A percentile compares a stretch with the other conserved stretches of the same genome.
phyloP scores from a whole-genome alignment of 2,329 filamentous ascomycete genomes.

The Cercospora brassicicola region DNA sequence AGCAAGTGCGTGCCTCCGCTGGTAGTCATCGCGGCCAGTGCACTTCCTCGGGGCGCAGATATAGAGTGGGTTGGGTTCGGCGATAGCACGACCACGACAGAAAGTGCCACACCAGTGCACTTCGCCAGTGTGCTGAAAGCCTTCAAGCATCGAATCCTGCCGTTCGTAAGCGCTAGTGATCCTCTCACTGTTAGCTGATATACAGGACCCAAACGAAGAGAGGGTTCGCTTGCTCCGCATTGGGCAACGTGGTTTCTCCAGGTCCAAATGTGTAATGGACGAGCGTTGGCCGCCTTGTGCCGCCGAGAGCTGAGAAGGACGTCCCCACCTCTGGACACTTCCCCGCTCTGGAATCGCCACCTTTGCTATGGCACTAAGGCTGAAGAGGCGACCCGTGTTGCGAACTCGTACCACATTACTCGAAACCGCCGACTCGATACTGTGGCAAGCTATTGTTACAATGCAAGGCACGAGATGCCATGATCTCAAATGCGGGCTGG shows the following conservation, averaged over 20 bases:
- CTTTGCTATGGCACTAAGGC: background rate
- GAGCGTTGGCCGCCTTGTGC: background rate
- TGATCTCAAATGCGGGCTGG: background rate
- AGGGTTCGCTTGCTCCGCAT: background rate
- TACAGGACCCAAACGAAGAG: background rate
- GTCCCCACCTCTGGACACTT: background rate
- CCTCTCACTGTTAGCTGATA: background rate
- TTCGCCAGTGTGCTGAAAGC: conserved; percentile 23
- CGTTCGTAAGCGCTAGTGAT: background rate
- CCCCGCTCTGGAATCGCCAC: background rate
- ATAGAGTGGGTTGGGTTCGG: conserved; percentile 69
- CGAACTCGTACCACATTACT: background rate
- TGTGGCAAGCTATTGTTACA: background rate
- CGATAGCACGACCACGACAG: background rate
- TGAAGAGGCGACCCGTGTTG: background rate
- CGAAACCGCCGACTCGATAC: background rate
- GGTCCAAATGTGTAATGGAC: background rate
- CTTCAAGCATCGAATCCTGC: conserved; percentile 22
- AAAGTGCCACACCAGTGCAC: conserved; percentile 18
- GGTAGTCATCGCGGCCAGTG: conserved; percentile 72
- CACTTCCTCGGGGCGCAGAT: conserved; percentile 69
- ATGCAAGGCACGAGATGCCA: background rate
- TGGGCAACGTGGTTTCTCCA: background rate
- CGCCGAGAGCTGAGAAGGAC: background rate
- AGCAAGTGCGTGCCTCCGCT: conserved; percentile 57